phyloP scores from a whole-genome alignment of 73 alveolate species.

The Blepharisma japonicum region DNA sequence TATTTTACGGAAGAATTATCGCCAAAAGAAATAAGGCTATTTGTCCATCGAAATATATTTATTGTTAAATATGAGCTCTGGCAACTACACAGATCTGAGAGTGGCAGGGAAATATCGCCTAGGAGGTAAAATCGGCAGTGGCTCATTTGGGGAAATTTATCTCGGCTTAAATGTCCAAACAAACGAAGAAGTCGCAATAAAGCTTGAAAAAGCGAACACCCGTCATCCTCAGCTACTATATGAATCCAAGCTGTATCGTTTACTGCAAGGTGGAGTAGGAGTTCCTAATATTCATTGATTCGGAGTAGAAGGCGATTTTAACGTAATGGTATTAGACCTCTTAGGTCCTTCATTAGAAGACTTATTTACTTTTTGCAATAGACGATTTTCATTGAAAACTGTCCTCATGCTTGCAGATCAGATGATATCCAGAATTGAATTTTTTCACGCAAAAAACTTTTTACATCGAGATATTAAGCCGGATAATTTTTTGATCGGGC shows the following conservation, averaged over 20 bases:
- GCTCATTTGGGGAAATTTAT: slow-evolving; percentile 90
- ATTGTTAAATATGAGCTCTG: no score
- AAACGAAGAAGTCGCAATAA: slow-evolving; percentile 78
- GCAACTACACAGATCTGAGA: slow-evolving; percentile 28
- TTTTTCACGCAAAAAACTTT: slow-evolving; percentile 68
- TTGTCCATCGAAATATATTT: no score
- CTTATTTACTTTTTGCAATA: slow-evolving; percentile 63
- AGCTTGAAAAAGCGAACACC: slow-evolving; percentile 66
- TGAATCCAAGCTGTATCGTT: slow-evolving; percentile 82
- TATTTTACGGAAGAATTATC: no score
- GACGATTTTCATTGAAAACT: slow-evolving; percentile 72
- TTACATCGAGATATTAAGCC: slow-evolving; percentile 89
- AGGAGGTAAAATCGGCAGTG: slow-evolving; percentile 75
- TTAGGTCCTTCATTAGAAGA: slow-evolving; percentile 86
- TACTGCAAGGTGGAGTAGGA: slow-evolving; percentile 71
- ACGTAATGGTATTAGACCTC: slow-evolving; percentile 79
- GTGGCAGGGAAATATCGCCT: slow-evolving; percentile 76
- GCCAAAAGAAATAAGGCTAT: no score
- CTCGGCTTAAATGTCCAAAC: slow-evolving; percentile 62
- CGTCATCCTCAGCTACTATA: slow-evolving; percentile 90
- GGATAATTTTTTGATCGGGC: slow-evolving; percentile 81
- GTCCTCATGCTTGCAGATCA: slow-evolving; percentile 72
- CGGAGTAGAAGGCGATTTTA: slow-evolving; percentile 67
- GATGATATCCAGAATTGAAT: slow-evolving; percentile 61
- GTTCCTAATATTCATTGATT: slow-evolving; percentile 67